phyloP scores from a whole-genome alignment of 352 stramenopile genomes.

The Globisporangium barbulae region DNA sequence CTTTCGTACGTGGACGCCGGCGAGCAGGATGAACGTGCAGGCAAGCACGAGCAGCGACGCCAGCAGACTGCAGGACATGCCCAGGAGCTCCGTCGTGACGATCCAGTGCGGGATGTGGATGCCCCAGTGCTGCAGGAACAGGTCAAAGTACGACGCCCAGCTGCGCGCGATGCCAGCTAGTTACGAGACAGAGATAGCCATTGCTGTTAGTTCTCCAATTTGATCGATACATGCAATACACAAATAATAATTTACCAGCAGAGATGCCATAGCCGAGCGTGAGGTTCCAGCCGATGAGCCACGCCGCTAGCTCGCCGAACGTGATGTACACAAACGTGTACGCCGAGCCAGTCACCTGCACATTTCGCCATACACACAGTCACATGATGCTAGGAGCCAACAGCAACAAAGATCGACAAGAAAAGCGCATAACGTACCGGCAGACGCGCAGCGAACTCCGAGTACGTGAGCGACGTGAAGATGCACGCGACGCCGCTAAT shows the following conservation, averaged over 20 bases:
- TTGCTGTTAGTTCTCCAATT: neutral
- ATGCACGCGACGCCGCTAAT: slow-evolving; percentile 86
- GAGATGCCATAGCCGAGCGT: slow-evolving; percentile 93
- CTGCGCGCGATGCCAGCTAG: slow-evolving; percentile 86
- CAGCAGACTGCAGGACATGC: slow-evolving; percentile 73
- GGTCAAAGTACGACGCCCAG: slow-evolving; percentile 86
- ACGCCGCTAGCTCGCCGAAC: slow-evolving; percentile 85
- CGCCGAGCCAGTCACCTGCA: slow-evolving; percentile 80
- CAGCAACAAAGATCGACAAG: neutral
- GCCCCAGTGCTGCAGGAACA: slow-evolving; percentile 76
- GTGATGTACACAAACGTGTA: slow-evolving; percentile 91
- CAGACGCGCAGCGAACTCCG: slow-evolving; percentile 84
- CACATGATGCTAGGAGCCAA: neutral
- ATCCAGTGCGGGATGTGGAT: slow-evolving; percentile 63
- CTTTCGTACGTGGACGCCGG: slow-evolving; percentile 63
- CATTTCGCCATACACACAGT: neutral
- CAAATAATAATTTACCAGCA: slow-evolving; percentile 37
- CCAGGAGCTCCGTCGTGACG: slow-evolving; percentile 47
- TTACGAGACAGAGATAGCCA: neutral
- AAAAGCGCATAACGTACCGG: slow-evolving; percentile 42
- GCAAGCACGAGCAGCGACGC: slow-evolving; percentile 75
- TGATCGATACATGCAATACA: neutral
- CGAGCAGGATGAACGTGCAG: slow-evolving; percentile 85
- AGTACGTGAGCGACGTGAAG: slow-evolving; percentile 91
- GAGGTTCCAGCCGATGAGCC: slow-evolving; percentile 92